Conservation (phyloP, 768 basidiomycete genomes). For the Auricularia auricula-judae region DNA sequence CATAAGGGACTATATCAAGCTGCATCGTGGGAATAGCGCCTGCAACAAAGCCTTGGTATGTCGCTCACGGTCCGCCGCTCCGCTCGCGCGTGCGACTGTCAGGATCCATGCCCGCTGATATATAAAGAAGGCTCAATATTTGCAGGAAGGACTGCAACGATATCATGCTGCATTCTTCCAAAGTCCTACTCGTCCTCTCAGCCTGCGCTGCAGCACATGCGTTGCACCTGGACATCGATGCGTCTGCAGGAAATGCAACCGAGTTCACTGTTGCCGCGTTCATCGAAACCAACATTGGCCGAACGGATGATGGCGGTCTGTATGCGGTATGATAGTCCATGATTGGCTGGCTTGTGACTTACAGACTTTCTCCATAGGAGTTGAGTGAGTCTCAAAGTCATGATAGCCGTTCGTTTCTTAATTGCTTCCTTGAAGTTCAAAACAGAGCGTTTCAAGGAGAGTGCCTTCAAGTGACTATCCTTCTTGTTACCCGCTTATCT, state of each 20-base stretch:
- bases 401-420: neutral
- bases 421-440: constrained; percentile 36
- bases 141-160: too few relatives aligned
- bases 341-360: constrained; percentile 20
- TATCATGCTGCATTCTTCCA: too few relatives aligned
- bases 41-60: too few relatives aligned
- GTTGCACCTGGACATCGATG: neutral
- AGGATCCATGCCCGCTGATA: too few relatives aligned
- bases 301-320: constrained; percentile 41
- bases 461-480: neutral
- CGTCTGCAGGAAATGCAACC: neutral
- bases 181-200: neutral
- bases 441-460: constrained; percentile 51
- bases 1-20: too few relatives aligned
- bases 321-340: constrained; percentile 34
- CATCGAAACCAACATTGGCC: neutral
- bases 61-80: too few relatives aligned
- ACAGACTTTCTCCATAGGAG: neutral
- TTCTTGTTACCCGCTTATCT: neutral
- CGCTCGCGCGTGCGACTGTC: too few relatives aligned
- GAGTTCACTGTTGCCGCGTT: neutral
- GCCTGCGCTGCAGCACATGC: neutral
- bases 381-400: neutral
- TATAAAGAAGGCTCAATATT: too few relatives aligned
- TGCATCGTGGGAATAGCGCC: too few relatives aligned